Conservation (phyloP, 2,329 filamentous ascomycete species). For the Scedosporium aurantiacum region DNA sequence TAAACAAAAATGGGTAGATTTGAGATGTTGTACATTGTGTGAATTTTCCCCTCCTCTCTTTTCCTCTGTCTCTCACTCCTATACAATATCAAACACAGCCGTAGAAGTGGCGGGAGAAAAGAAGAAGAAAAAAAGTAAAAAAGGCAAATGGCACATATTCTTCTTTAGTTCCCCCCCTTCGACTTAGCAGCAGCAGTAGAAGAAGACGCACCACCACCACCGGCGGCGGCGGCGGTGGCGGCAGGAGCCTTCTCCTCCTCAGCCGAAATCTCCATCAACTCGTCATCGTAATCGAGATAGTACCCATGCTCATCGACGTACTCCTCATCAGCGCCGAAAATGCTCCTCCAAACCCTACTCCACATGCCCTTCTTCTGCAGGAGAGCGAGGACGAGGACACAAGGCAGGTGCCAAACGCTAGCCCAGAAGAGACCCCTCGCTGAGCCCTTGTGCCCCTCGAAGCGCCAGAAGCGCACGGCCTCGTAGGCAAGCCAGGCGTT, state of each 20-base stretch:
- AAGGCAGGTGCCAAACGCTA: conserved; percentile 90
- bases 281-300: conserved; percentile 47
- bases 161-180: too few relatives aligned
- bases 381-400: conserved; percentile 79
- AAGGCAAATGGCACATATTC: too few relatives aligned
- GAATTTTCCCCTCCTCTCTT: not conserved
- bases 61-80: not conserved
- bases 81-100: not conserved
- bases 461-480: conserved; percentile 70
- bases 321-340: conserved; percentile 39
- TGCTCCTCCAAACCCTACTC: conserved; percentile 65
- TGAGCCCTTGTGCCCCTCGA: conserved; percentile 66
- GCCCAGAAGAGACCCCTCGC: conserved; percentile 90
- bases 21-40: not conserved
- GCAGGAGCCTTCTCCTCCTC: not conserved
- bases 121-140: not conserved
- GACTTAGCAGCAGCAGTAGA: too few relatives aligned
- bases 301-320: conserved; percentile 43
- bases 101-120: not conserved
- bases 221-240: not conserved
- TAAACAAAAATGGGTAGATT: not conserved
- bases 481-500: conserved; percentile 79
- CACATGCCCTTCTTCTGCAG: conserved; percentile 90
- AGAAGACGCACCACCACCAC: too few relatives aligned
- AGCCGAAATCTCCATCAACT: conserved; percentile 27